Conservation (phyloP, 1,284 basidiomycete genomes). For the Lignosus rhinocerotis region DNA sequence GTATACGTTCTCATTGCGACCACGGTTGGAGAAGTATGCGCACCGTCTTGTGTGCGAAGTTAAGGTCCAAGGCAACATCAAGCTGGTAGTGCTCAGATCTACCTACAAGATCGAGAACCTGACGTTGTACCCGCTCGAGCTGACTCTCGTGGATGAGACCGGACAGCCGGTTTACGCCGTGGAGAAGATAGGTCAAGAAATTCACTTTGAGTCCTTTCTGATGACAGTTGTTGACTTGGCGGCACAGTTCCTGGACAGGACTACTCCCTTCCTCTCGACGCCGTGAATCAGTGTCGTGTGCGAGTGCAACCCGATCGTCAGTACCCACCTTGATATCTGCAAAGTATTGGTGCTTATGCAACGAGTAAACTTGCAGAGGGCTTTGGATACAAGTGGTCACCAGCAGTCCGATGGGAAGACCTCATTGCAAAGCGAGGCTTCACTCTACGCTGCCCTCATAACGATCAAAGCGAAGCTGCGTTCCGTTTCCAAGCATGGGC, state of each 20-base stretch:
- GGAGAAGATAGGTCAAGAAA: conserved; percentile 77
- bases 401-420: conserved; percentile 91
- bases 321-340: conserved; percentile 29
- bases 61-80: conserved; percentile 90
- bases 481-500: conserved; percentile 97
- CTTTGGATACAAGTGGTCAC: conserved; percentile 93
- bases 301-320: conserved; percentile 91
- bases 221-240: background rate
- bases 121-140: conserved; percentile 91
- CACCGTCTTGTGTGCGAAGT: conserved; percentile 92
- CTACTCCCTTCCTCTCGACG: conserved; percentile 90
- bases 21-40: conserved; percentile 73
- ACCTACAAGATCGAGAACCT: conserved; percentile 93
- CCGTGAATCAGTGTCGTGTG: conserved; percentile 83
- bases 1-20: conserved; percentile 85
- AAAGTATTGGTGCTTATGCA: conserved; percentile 12
- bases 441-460: conserved; percentile 85
- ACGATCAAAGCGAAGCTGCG: conserved; percentile 81
- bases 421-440: conserved; percentile 78
- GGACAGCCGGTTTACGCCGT: conserved; percentile 82
- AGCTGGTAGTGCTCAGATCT: conserved; percentile 93
- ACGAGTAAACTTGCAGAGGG: conserved; percentile 62
- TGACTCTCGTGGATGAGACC: conserved; percentile 86
- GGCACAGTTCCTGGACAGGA: conserved; percentile 78
- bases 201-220: conserved; percentile 1